A percentile compares a stretch with the other conserved stretches of the same genome.
phyloP scores from a whole-genome alignment of 805 yeast genomes.

The Kluyveromyces starmeri region DNA sequence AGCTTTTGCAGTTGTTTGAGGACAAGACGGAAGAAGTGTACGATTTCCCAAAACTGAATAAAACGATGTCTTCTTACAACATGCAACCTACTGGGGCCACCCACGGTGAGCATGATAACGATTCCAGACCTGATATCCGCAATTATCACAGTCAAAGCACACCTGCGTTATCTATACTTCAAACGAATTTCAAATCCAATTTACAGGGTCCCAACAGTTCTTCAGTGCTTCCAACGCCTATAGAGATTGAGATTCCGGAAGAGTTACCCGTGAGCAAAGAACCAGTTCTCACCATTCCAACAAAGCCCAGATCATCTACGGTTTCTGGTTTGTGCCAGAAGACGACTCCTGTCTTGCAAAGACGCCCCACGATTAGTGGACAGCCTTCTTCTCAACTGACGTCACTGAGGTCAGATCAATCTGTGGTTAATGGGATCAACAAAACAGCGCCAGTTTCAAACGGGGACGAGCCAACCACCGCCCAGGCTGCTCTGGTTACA shows the following conservation, averaged over 20 bases:
- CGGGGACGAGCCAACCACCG: background rate
- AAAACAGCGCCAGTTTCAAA: background rate
- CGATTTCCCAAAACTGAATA: slow-evolving; percentile 18
- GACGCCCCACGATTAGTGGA: slow-evolving; percentile 26
- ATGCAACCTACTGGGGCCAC: background rate
- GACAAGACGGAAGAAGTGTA: slow-evolving; percentile 24
- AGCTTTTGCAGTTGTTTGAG: slow-evolving; percentile 63
- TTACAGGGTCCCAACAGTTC: slow-evolving; percentile 20
- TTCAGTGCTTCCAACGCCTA: slow-evolving; percentile 44
- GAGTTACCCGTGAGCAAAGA: slow-evolving; percentile 25
- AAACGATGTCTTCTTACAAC: slow-evolving; percentile 7
- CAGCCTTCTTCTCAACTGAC: slow-evolving; percentile 6
- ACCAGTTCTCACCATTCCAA: slow-evolving; percentile 20
- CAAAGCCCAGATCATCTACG: slow-evolving; percentile 31
- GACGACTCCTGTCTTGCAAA: slow-evolving; percentile 18
- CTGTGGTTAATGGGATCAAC: background rate
- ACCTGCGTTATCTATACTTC: slow-evolving; percentile 21
- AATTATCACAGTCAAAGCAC: slow-evolving; percentile 24
- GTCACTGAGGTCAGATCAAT: background rate
- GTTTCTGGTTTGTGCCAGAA: slow-evolving; percentile 20
- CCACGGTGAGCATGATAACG: slow-evolving; percentile 5
- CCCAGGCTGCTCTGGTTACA: too few species aligned
- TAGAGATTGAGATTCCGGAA: slow-evolving; percentile 59
- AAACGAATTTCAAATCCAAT: slow-evolving; percentile 21
- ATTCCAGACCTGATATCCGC: slow-evolving; percentile 14